Percentiles rank a stretch among this genome's conserved stretches.
phyloP scores from a whole-genome alignment of 169 alveolate species.

The Cryptosporidium baileyi region DNA sequence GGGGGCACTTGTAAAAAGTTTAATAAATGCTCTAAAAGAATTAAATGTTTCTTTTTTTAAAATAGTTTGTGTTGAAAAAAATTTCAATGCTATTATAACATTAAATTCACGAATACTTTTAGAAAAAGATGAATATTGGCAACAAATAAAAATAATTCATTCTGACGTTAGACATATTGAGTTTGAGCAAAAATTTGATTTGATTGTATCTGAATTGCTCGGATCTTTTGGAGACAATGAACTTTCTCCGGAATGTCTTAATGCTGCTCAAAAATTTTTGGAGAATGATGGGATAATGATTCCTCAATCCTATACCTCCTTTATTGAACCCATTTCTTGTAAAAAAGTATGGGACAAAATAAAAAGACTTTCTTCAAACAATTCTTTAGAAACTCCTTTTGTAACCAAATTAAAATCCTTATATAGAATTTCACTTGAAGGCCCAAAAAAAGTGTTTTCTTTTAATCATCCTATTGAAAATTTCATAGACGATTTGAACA shows the following conservation, averaged over 20 bases:
- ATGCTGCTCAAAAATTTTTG: constrained; percentile 75
- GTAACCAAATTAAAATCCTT: constrained; percentile 73
- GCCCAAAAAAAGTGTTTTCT: constrained; percentile 73
- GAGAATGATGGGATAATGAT: constrained; percentile 78
- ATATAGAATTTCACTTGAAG: constrained; percentile 71
- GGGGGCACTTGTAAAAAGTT: constrained; percentile 83
- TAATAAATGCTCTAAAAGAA: constrained; percentile 75
- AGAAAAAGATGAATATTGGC: constrained; percentile 42
- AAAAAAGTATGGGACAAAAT: constrained; percentile 76
- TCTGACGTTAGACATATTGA: constrained; percentile 78
- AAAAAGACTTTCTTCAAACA: background rate
- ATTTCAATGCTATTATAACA: constrained; percentile 80
- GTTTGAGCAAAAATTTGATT: constrained; percentile 74
- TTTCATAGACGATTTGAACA: background rate
- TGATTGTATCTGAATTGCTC: constrained; percentile 81
- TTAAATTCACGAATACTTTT: constrained; percentile 57
- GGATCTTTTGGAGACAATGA: constrained; percentile 90
- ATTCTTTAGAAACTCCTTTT: constrained; percentile 75
- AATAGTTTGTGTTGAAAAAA: constrained; percentile 82
- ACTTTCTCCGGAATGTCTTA: constrained; percentile 84
- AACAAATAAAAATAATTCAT: constrained; percentile 71
- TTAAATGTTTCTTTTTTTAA: constrained; percentile 58
- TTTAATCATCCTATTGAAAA: constrained; percentile 76
- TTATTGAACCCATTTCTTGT: constrained; percentile 79
- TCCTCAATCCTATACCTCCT: constrained; percentile 77